These are phyloP conservation scores for Fusarium udum DNA, from an alignment of 2,329 filamentous ascomycete species.

Conservation along the genomic window DNA sequence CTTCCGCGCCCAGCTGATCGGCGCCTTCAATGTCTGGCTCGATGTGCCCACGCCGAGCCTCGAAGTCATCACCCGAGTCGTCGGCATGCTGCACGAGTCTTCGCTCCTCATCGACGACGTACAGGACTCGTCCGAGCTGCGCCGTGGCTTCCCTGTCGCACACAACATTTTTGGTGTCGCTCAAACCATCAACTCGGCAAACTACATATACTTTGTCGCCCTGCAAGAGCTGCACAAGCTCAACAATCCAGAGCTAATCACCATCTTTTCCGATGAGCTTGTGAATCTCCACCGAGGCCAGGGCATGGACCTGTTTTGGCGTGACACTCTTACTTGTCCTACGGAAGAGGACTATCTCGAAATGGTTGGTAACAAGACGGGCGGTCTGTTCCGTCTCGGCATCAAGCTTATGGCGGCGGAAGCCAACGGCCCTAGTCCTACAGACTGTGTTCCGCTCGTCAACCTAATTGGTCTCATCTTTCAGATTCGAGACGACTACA, in stretches of 20 bases:
- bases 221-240: conserved; percentile 79
- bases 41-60: conserved; percentile 76
- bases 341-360: conserved; percentile 92
- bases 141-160: conserved; percentile 82
- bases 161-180: conserved; percentile 86
- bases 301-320: conserved; percentile 92
- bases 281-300: conserved; percentile 87
- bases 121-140: conserved; percentile 80
- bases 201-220: conserved; percentile 87
- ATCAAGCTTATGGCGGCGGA: conserved; percentile 91
- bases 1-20: conserved; percentile 81
- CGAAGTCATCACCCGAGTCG: conserved; percentile 78
- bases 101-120: conserved; percentile 89
- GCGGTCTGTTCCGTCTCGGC: conserved; percentile 83
- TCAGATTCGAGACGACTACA: conserved; percentile 93
- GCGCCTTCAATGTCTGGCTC: conserved; percentile 83
- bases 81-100: conserved; percentile 87
- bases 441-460: conserved; percentile 83
- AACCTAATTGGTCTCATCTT: conserved; percentile 87
- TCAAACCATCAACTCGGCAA: conserved; percentile 90
- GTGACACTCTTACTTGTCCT: conserved; percentile 83
- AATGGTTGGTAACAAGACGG: conserved; percentile 93
- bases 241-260: conserved; percentile 71
- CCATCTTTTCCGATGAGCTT: conserved; percentile 83
- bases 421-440: conserved; percentile 53